Evolutionary conservation across 2,329 filamentous ascomycete genomes (phyloP).

Genomic region (Fusarium veterinarium): DNA sequence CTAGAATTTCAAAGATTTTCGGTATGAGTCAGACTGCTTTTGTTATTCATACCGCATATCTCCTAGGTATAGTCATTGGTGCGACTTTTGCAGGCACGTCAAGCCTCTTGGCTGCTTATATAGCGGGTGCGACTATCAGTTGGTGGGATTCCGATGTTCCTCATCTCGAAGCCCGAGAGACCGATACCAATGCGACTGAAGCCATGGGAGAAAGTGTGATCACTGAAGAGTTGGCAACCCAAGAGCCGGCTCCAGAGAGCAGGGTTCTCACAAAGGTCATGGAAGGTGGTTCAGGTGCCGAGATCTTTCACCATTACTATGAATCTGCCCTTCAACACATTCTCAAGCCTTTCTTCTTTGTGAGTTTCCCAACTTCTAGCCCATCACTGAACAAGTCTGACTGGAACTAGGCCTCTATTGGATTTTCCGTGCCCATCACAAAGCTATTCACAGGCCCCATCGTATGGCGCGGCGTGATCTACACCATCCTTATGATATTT

Average conservation of each 20-base stretch:
- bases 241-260: background rate
- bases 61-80: constrained; percentile 62
- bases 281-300: constrained; percentile 12
- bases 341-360: constrained; percentile 80
- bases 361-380: constrained; percentile 45
- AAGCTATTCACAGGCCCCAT: constrained; percentile 72
- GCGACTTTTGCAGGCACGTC: constrained; percentile 72
- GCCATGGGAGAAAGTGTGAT: background rate
- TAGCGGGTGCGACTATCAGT: constrained; percentile 67
- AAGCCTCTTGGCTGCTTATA: constrained; percentile 71
- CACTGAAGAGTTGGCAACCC: background rate
- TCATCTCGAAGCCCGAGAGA: constrained; percentile 18
- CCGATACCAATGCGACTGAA: background rate
- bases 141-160: constrained; percentile 66
- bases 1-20: constrained; percentile 44
- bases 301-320: constrained; percentile 48
- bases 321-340: constrained; percentile 58
- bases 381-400: background rate
- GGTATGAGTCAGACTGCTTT: constrained; percentile 52
- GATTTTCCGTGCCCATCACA: constrained; percentile 81
- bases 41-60: constrained; percentile 58
- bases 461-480: constrained; percentile 80
- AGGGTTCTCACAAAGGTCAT: background rate
- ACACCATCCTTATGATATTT: constrained; percentile 75
- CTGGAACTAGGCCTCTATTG: constrained; percentile 65